Evolutionary conservation across 768 basidiomycete species (phyloP).

Genomic region (Suillus weaverae): DNA sequence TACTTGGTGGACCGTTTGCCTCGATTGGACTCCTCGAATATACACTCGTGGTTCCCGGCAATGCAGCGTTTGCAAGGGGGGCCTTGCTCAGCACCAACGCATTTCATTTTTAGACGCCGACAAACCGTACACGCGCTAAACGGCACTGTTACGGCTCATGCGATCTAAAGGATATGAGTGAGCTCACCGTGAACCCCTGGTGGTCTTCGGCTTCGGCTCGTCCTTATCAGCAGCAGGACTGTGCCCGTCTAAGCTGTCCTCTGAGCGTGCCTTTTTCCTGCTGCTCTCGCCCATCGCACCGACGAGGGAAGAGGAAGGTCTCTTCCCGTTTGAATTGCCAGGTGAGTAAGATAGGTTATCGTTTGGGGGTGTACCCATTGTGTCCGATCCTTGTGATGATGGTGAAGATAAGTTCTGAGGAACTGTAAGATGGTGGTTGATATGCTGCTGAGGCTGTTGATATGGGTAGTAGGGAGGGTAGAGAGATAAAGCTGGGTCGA

Average conservation of each 20-base stretch:
- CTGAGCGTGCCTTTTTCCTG: conserved; percentile 63
- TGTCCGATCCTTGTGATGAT: conserved; percentile 77
- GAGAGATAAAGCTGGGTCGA: conserved; percentile 70
- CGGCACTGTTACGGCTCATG: conserved; percentile 15
- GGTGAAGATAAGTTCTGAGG: conserved; percentile 70
- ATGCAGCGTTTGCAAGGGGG: conserved; percentile 89
- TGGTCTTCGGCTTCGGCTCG: conserved; percentile 76
- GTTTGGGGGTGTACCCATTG: conserved; percentile 70
- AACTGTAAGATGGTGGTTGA: conserved; percentile 56
- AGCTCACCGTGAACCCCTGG: conserved; percentile 78
- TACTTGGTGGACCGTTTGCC: conserved; percentile 89
- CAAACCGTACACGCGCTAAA: conserved; percentile 88
- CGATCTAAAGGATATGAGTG: neutral
- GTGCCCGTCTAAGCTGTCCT: conserved; percentile 46
- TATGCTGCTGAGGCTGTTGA: conserved; percentile 49
- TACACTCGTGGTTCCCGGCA: conserved; percentile 81
- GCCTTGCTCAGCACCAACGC: conserved; percentile 86
- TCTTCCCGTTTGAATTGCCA: conserved; percentile 63
- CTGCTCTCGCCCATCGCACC: conserved; percentile 36
- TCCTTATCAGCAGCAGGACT: conserved; percentile 62
- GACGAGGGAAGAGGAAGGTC: conserved; percentile 54
- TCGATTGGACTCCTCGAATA: conserved; percentile 96
- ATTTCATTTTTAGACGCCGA: conserved; percentile 91
- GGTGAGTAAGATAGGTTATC: conserved; percentile 55
- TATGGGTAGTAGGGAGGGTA: conserved; percentile 64